Evolutionary conservation across 805 yeast genomes (phyloP).

Genomic region (Wilhelminamyces savonicus): DNA sequence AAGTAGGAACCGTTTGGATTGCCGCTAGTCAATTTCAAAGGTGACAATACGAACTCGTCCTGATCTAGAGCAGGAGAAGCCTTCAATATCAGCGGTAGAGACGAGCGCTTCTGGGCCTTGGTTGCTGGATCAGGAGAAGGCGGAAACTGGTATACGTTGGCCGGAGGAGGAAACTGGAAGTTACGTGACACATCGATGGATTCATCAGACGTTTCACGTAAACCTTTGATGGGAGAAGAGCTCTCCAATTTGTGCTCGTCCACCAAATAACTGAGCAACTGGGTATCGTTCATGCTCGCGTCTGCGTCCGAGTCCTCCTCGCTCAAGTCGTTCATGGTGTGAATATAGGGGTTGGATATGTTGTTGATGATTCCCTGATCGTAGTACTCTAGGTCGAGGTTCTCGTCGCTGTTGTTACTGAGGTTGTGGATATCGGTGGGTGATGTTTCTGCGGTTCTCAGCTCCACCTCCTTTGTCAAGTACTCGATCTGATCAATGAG

Average conservation of each 20-base stretch:
- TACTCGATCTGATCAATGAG: slow-evolving; percentile 51
- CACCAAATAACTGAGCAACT: slow-evolving; percentile 16
- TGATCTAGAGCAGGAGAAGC: slow-evolving; percentile 12
- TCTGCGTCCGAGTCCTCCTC: slow-evolving; percentile 7
- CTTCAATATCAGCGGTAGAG: slow-evolving; percentile 28
- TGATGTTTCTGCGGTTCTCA: slow-evolving; percentile 6
- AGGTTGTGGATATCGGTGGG: slow-evolving; percentile 1
- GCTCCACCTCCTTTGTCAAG: slow-evolving; percentile 28
- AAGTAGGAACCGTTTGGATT: slow-evolving; percentile 10
- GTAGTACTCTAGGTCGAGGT: too few relatives aligned
- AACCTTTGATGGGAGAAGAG: slow-evolving; percentile 21
- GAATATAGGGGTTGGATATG: slow-evolving; percentile 4
- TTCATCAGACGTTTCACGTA: slow-evolving; percentile 5
- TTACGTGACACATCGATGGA: slow-evolving; percentile 14
- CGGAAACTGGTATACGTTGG: slow-evolving; percentile 14
- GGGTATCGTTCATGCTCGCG: slow-evolving; percentile 6
- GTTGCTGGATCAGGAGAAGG: slow-evolving; percentile 29
- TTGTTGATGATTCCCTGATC: too few relatives aligned
- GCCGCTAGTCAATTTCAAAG: slow-evolving; percentile 30
- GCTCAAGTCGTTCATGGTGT: slow-evolving; percentile 18
- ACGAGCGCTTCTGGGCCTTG: slow-evolving; percentile 22
- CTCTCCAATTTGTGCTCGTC: slow-evolving; percentile 12
- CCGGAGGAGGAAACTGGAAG: slow-evolving; percentile 21
- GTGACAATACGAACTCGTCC: slow-evolving; percentile 34
- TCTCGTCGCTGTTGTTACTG: not conserved